Conservation (phyloP, 1,284 basidiomycete species). For the Somion occarium region DNA sequence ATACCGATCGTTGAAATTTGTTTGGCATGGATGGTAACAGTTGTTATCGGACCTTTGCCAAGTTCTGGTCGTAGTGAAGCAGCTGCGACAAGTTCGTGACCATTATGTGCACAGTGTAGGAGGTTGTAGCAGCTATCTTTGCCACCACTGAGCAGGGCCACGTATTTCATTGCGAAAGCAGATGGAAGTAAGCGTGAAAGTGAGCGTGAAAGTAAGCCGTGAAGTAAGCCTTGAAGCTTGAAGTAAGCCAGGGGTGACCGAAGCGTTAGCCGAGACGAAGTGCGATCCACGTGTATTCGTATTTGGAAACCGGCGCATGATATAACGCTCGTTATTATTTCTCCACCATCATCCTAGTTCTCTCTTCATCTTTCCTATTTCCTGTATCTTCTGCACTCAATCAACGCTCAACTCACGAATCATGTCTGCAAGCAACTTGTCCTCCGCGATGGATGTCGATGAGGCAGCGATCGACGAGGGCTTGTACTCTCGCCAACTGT, state of each 20-base stretch:
- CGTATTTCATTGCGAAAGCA: conserved; percentile 73
- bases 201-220: no score
- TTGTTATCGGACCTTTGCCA: conserved; percentile 67
- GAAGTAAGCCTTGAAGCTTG: no score
- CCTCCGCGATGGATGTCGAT: conserved; percentile 75
- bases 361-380: conserved; percentile 11
- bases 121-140: conserved; percentile 99
- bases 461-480: conserved; percentile 86
- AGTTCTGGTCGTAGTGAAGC: conserved; percentile 83
- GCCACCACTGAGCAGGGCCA: conserved; percentile 93
- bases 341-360: conserved; percentile 19
- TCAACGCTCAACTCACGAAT: conserved; percentile 16
- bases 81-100: conserved; percentile 86
- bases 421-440: conserved; percentile 51
- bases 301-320: not conserved
- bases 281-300: not conserved
- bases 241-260: no score
- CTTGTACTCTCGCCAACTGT: conserved; percentile 95
- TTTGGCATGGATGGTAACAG: conserved; percentile 9
- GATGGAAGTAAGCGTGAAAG: not conserved
- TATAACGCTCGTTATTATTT: not conserved
- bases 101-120: conserved; percentile 82
- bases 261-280: not conserved
- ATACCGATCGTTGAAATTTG: conserved; percentile 14
- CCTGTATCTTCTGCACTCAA: conserved; percentile 9